phyloP scores from a whole-genome alignment of 768 basidiomycete genomes.

The Tulasnella calospora region DNA sequence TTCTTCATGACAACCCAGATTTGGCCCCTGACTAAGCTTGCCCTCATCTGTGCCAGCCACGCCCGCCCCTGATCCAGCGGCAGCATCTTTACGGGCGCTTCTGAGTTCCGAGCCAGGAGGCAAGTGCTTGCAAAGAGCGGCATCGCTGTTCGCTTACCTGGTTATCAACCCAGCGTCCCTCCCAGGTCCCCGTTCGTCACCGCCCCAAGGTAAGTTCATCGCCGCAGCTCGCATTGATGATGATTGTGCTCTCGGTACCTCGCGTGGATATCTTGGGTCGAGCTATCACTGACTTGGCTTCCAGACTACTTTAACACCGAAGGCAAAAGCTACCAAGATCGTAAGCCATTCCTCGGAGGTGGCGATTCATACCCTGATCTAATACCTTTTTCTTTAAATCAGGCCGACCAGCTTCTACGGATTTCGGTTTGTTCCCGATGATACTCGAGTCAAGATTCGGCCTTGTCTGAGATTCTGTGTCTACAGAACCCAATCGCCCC shows the following conservation, averaged over 20 bases:
- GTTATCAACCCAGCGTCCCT: too few species aligned
- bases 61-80: not conserved
- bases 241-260: not conserved
- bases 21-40: not conserved
- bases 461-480: not conserved
- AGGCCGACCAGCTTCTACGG: not conserved
- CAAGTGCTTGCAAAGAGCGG: too few species aligned
- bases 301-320: not conserved
- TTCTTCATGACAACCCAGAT: not conserved
- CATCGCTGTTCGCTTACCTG: too few species aligned
- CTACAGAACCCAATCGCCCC: not conserved
- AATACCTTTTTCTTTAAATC: not conserved
- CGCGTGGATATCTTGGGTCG: not conserved
- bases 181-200: too few species aligned
- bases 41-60: not conserved
- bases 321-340: not conserved
- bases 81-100: not conserved
- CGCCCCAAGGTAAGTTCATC: too few species aligned
- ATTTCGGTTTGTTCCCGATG: not conserved
- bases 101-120: too few species aligned
- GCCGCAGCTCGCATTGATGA: not conserved
- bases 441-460: not conserved
- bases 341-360: not conserved
- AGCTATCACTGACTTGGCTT: not conserved
- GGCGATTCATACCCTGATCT: too few species aligned